Evolutionary conservation across 2,329 filamentous ascomycete genomes (phyloP), one percentile per base, ranked within the genome.

Genomic region (Alternaria consortialis): DNA sequence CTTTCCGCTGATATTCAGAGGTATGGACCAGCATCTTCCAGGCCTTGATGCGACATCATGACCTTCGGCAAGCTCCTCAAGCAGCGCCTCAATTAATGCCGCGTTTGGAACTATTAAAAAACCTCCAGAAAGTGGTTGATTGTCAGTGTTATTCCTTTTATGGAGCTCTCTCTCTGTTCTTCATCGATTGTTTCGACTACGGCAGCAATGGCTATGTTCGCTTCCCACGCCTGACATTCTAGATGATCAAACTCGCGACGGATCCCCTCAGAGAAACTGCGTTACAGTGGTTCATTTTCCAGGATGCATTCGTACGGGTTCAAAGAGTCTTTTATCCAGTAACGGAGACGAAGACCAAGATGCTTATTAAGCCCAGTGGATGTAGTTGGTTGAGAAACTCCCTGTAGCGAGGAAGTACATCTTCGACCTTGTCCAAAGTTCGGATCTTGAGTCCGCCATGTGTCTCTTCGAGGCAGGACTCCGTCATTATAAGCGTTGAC

Each of bases 21-120:
- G 63, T 25, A 68, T 40, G 5, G 64, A 44, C 65, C 63, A 68
- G 37, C 59, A 63, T 53, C 62, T 53, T n/a, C 60, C 37, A 17
- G 60, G 60, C 11, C 57, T 29, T 3, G 50, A 52, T 15, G 31
- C 47, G 37, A 52, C 12, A 11, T 32, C 32, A 9, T 9, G 34
- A 20, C 40, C 23, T 51, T 6, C 43, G 11, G 5, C 5, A 13
- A 13, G 11, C n/a, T 3, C 9, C 11, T 46, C 1, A 13, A 27
- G 9, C 23, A 51, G n/a, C 34, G 34, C 48, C 7, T 23, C n/a
- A 9, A 25, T 15, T 5, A 56, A 12, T 12, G 43, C 25, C 5
- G 6, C 6, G 23, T 23, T 27, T 37, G 46, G 17, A 2, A 55
- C 52, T 13, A 57, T 47, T n/a, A 61, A 34, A 20, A 66, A 66